Conservation (phyloP, 495 filamentous ascomycete genomes). For the Penicillium mononematosum region DNA sequence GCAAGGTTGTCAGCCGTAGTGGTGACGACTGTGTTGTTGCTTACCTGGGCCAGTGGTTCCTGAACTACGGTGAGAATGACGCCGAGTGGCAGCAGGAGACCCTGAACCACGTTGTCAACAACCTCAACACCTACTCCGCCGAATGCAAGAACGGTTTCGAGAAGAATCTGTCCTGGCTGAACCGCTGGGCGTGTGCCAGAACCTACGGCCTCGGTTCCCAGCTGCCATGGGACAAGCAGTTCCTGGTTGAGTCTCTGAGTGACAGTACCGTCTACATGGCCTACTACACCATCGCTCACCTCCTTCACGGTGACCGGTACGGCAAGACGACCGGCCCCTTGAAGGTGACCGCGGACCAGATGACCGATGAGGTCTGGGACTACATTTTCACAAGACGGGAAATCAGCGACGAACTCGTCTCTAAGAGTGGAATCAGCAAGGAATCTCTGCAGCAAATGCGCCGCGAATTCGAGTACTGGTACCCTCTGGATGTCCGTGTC, state of each 20-base stretch:
- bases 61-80: constrained; percentile 90
- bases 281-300: constrained; percentile 93
- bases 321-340: constrained; percentile 67
- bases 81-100: constrained; percentile 71
- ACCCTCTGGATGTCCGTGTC: constrained; percentile 82
- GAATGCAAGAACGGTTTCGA: constrained; percentile 84
- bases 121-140: constrained; percentile 71
- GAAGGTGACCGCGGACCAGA: constrained; percentile 74
- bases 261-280: constrained; percentile 95
- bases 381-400: constrained; percentile 76
- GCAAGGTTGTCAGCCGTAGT: constrained; percentile 78
- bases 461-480: constrained; percentile 94
- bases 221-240: constrained; percentile 90
- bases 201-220: constrained; percentile 92
- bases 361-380: constrained; percentile 97
- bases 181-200: constrained; percentile 91
- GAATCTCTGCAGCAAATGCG: constrained; percentile 73
- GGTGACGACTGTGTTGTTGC: constrained; percentile 91
- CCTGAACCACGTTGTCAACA: constrained; percentile 70
- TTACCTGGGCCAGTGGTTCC: constrained; percentile 92
- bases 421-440: constrained; percentile 66
- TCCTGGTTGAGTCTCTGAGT: constrained; percentile 87
- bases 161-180: constrained; percentile 83
- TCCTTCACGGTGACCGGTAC: constrained; percentile 78
- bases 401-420: constrained; percentile 59